Evolutionary conservation across 306 rosid genomes (phyloP).

Genomic region (Vigna reflexopilosa): DNA sequence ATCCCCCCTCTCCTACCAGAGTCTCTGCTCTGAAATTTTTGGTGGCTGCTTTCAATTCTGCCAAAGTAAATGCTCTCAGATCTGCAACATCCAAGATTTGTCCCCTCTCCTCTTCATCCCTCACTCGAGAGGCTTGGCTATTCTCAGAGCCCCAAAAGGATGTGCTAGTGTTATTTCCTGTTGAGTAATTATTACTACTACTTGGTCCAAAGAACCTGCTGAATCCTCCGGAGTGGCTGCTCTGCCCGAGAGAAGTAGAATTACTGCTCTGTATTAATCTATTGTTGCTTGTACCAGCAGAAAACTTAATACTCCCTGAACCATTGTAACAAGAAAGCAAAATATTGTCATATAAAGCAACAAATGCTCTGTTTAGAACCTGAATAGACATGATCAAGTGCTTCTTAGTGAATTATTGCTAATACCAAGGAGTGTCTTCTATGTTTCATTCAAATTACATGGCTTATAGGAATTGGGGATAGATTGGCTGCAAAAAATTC

Average conservation of each 20-base stretch:
- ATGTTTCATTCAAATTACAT: conserved; percentile 6
- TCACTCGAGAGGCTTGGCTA: conserved; percentile 58
- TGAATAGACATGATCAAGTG: background rate
- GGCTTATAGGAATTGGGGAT: background rate
- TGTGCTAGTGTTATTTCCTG: conserved; percentile 59
- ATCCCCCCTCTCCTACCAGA: conserved; percentile 87
- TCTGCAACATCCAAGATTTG: conserved; percentile 69
- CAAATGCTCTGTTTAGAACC: background rate
- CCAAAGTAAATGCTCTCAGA: conserved; percentile 65
- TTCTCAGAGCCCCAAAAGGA: conserved; percentile 64
- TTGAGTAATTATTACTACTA: conserved; percentile 56
- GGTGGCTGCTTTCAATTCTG: conserved; percentile 76
- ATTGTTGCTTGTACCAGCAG: conserved; percentile 19
- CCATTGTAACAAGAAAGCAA: conserved; percentile 33
- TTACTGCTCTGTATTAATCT: conserved; percentile 37
- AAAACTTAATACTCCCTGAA: conserved; percentile 44
- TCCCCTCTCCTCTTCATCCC: conserved; percentile 73
- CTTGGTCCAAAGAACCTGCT: conserved; percentile 51
- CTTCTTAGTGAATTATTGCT: background rate
- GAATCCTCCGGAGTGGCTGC: conserved; percentile 49
- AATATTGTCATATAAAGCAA: conserved; percentile 3
- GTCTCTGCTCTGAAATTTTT: conserved; percentile 68
- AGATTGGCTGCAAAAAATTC: background rate
- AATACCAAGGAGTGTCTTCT: conserved; percentile 11
- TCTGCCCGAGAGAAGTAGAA: conserved; percentile 52